Conservation (phyloP, 2,329 filamentous ascomycete genomes). For the Phialophora macrospora region DNA sequence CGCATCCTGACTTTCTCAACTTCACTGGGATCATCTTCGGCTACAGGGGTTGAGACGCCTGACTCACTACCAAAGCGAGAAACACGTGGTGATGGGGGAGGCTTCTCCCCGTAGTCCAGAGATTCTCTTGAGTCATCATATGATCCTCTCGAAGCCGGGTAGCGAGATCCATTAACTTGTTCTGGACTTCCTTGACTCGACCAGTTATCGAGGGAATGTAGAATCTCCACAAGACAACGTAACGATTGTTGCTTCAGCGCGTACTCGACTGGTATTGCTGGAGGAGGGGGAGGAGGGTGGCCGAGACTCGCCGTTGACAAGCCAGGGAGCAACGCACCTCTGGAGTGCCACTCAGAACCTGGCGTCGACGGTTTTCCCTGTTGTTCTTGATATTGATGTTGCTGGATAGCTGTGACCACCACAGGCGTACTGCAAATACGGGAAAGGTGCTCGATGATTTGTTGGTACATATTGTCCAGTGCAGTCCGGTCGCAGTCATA, state of each 20-base stretch:
- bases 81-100: constrained; percentile 64
- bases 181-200: constrained; percentile 70
- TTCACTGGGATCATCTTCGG: constrained; percentile 89
- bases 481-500: constrained; percentile 94
- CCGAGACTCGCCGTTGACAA: constrained; percentile 78
- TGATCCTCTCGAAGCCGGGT: constrained; percentile 56
- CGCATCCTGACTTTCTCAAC: constrained; percentile 93
- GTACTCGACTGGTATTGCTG: constrained; percentile 80
- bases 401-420: constrained; percentile 73
- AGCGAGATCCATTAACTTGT: constrained; percentile 45
- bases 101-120: constrained; percentile 66
- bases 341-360: constrained; percentile 80
- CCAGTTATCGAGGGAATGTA: constrained; percentile 92
- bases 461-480: constrained; percentile 95
- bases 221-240: constrained; percentile 83
- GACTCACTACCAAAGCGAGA: constrained; percentile 60
- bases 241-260: constrained; percentile 87
- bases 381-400: constrained; percentile 84
- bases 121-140: constrained; percentile 70
- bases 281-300: constrained; percentile 51
- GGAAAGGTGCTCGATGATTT: constrained; percentile 89
- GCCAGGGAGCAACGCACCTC: constrained; percentile 82
- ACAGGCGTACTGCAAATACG: constrained; percentile 82
- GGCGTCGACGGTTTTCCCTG: constrained; percentile 64
- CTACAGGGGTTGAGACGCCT: constrained; percentile 68